A percentile compares a stretch with the other conserved stretches of the same genome.
Evolutionary conservation across 495 filamentous ascomycete species (phyloP).

Genomic region (Penicillium angulare): DNA sequence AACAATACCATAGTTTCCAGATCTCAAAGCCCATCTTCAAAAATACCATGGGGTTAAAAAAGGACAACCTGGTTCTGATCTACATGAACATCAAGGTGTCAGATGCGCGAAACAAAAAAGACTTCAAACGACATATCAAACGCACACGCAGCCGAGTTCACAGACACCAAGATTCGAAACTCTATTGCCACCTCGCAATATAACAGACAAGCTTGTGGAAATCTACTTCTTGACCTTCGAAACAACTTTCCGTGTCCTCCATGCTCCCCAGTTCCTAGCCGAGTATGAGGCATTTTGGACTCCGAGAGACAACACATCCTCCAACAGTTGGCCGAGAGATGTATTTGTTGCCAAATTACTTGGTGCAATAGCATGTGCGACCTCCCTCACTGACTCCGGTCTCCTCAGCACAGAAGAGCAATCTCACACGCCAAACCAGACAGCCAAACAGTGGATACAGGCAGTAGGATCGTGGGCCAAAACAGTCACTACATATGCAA

Average conservation of each 20-base stretch:
- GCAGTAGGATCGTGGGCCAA: constrained; percentile 5
- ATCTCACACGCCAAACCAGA: neutral
- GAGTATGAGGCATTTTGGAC: constrained; percentile 1
- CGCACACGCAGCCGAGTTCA: neutral
- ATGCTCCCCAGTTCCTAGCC: neutral
- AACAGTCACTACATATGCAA: constrained; percentile 3
- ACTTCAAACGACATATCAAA: neutral
- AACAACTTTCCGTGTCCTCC: neutral
- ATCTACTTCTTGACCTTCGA: constrained; percentile 2
- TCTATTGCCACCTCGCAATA: neutral
- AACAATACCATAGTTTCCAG: neutral
- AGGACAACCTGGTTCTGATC: neutral
- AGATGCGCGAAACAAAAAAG: neutral
- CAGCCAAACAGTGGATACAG: neutral
- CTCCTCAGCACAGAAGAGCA: neutral
- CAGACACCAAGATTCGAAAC: neutral
- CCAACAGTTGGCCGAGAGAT: neutral
- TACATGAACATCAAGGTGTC: neutral
- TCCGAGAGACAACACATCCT: neutral
- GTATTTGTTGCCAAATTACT: constrained; percentile 1
- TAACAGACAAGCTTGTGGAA: neutral
- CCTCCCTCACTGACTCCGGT: neutral
- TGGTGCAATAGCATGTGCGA: neutral
- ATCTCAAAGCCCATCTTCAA: constrained; percentile 1
- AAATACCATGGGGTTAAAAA: neutral